These are phyloP conservation scores for Capsicum baccatum DNA, from an alignment of 257 asterid genomes.

Conservation along the genomic window DNA sequence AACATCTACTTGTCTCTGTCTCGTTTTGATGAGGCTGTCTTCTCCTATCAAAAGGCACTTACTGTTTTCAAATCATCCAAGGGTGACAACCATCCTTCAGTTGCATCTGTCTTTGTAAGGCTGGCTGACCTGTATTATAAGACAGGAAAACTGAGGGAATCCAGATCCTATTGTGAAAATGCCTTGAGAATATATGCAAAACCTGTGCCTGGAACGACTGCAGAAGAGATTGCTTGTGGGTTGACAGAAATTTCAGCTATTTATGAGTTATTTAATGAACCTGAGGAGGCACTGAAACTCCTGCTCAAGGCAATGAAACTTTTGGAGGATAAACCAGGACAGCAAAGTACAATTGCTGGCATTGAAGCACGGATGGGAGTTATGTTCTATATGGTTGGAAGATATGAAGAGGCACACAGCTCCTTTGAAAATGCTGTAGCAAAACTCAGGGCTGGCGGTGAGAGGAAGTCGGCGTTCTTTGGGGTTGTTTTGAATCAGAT, in stretches of 20 bases:
- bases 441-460: conserved; percentile 87
- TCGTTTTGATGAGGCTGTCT: conserved; percentile 95
- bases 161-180: conserved; percentile 91
- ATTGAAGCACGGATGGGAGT: conserved; percentile 96
- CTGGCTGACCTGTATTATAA: conserved; percentile 89
- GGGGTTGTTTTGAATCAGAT: conserved; percentile 97
- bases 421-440: conserved; percentile 78
- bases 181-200: conserved; percentile 85
- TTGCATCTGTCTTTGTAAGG: conserved; percentile 94
- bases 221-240: conserved; percentile 95
- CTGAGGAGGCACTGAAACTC: conserved; percentile 92
- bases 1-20: conserved; percentile 86
- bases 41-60: conserved; percentile 98
- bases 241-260: conserved; percentile 92
- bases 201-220: conserved; percentile 85
- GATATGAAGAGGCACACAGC: conserved; percentile 83
- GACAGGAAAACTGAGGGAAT: conserved; percentile 92
- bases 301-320: conserved; percentile 85
- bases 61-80: conserved; percentile 96
- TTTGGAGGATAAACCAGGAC: conserved; percentile 95
- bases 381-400: conserved; percentile 87
- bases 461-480: conserved; percentile 94
- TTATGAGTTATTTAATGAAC: conserved; percentile 88
- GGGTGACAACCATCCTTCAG: conserved; percentile 93
- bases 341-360: conserved; percentile 94